Evolutionary conservation across 2,329 filamentous ascomycete species (phyloP).

Genomic region (Nigrospora oryzae): DNA sequence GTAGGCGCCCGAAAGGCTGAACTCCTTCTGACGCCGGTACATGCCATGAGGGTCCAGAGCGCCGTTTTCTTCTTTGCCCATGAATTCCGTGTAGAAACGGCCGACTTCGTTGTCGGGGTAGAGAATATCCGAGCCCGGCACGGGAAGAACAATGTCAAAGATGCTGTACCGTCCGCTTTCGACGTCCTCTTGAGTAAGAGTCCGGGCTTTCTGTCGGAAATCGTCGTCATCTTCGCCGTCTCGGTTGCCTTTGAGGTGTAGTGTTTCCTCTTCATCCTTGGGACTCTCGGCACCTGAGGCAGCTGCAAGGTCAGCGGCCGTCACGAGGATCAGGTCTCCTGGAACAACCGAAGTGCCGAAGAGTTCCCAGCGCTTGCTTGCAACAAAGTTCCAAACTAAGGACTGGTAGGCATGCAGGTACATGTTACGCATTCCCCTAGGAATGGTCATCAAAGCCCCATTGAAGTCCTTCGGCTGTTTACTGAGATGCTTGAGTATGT

Average conservation of each 20-base stretch:
- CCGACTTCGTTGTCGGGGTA: slow-evolving; percentile 81
- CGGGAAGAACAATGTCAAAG: slow-evolving; percentile 82
- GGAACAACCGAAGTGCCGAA: slow-evolving; percentile 68
- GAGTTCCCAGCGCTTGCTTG: slow-evolving; percentile 69
- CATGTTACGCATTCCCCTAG: slow-evolving; percentile 78
- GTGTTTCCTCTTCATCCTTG: slow-evolving; percentile 58
- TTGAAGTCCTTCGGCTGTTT: slow-evolving; percentile 58
- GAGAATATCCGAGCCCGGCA: slow-evolving; percentile 82
- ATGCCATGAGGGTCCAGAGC: slow-evolving; percentile 75
- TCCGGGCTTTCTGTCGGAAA: slow-evolving; percentile 36
- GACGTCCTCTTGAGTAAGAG: slow-evolving; percentile 70
- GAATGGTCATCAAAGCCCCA: slow-evolving; percentile 73
- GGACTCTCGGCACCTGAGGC: slow-evolving; percentile 38
- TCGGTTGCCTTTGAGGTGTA: slow-evolving; percentile 44
- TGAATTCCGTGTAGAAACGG: slow-evolving; percentile 78
- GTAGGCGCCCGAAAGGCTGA: slow-evolving; percentile 83
- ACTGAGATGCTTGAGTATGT: slow-evolving; percentile 70
- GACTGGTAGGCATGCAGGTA: slow-evolving; percentile 97
- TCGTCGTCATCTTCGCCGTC: slow-evolving; percentile 35
- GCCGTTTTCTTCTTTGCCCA: slow-evolving; percentile 72
- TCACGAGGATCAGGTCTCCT: slow-evolving; percentile 71
- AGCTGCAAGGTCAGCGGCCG: slow-evolving; percentile 20
- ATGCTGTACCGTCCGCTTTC: slow-evolving; percentile 69
- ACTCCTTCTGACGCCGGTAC: slow-evolving; percentile 77
- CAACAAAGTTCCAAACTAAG: slow-evolving; percentile 84